Base-by-base conservation (phyloP, 768 basidiomycete species). In the Pisolithus sp. region DNA sequence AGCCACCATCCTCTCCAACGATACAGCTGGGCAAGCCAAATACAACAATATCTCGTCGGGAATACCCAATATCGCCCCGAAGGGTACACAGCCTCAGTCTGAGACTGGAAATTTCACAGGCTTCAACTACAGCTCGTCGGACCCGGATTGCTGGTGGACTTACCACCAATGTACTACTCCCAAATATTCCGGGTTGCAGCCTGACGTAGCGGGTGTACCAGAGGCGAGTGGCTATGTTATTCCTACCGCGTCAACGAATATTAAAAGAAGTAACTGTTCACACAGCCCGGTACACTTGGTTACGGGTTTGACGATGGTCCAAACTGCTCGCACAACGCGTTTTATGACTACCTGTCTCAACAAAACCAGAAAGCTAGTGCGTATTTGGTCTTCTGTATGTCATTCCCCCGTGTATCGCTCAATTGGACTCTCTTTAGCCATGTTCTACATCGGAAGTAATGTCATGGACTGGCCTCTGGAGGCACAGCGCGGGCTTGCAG, bases 231-330 rank as follows among this genome's bases (percentile, higher is more conserved):
- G 15, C 18, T 24, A 6, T 23, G 12, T 17, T 30, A 7, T 30
- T 12, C 5, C 12, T n/a, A 5, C 40, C 10, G 18, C 9, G 40
- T 20, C 9, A 18, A 13, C 30, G 34, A 34, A 13, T 23, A 28
- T 28, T 7, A n/a, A 13, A 45, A n/a, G 43, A 30, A 45, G 26
- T 26, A 10, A 28, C 7, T 15, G 46, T 31, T 47, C 30, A 37
- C 10, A 15, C 21, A 80, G 79, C 81, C 82, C 26, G 59, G 63
- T 12, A 80, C 81, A 1, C 66, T 82, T n/a, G 82, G 80, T 2
- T 83, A 79, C 41, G 79, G 73, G 3, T 83, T 83, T 52, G 82
- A 84, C 53, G 82, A 84, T 53, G 82, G 82, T 1, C 82, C 82
- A 2, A 81, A 80, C 58, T 84, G 82, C 59, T 75, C 78, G 4